phyloP scores from a whole-genome alignment of 208 protist species.

The Crithidia mellificae region DNA sequence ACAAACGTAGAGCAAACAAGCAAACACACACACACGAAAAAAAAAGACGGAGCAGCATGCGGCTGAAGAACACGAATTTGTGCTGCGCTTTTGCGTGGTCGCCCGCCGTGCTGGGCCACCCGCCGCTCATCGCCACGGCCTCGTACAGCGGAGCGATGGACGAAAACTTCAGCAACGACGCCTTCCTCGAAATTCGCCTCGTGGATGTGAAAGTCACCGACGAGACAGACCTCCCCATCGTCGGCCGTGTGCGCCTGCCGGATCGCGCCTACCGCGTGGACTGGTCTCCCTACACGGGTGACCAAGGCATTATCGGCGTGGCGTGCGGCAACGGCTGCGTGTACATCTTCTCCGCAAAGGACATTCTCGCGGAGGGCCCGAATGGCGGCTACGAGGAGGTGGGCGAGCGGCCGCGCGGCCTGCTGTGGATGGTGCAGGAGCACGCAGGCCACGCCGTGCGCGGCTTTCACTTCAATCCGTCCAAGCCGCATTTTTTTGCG shows the following conservation, averaged over 20 bases:
- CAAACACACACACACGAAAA: no score
- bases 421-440: slow-evolving; percentile 82
- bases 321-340: slow-evolving; percentile 64
- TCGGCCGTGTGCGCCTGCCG: slow-evolving; percentile 55
- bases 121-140: slow-evolving; percentile 69
- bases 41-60: slow-evolving; percentile 35
- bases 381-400: slow-evolving; percentile 29
- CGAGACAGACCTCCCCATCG: slow-evolving; percentile 65
- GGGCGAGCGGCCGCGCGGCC: slow-evolving; percentile 32
- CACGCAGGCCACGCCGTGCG: slow-evolving; percentile 81
- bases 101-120: slow-evolving; percentile 48
- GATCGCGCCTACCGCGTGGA: slow-evolving; percentile 73
- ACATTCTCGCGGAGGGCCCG: slow-evolving; percentile 43
- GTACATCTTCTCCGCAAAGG: slow-evolving; percentile 66
- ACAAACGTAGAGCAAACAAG: no score
- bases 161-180: slow-evolving; percentile 76
- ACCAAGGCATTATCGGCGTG: slow-evolving; percentile 74
- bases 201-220: slow-evolving; percentile 76
- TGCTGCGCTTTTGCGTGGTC: slow-evolving; percentile 84
- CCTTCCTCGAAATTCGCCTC: slow-evolving; percentile 62
- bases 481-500: slow-evolving; percentile 85
- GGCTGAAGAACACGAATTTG: slow-evolving; percentile 56
- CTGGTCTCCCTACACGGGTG: slow-evolving; percentile 60
- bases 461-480: slow-evolving; percentile 93
- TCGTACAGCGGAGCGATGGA: slow-evolving; percentile 67